These are phyloP conservation scores for Chrysophaeum taylorii DNA, from an alignment of 352 stramenopile genomes.

Conservation along the genomic window DNA sequence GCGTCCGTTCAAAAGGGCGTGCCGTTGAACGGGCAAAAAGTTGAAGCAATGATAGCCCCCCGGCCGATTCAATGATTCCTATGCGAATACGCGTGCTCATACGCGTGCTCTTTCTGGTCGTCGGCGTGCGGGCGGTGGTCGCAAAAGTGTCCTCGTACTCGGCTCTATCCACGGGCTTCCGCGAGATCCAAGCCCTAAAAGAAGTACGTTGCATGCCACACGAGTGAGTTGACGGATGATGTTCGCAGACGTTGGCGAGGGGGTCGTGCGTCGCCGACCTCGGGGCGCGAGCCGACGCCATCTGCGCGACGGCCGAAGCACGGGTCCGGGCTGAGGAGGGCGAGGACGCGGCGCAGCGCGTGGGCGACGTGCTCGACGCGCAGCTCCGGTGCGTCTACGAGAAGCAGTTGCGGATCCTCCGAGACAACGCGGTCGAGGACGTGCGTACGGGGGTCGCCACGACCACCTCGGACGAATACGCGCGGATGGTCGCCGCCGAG, in stretches of 20 bases:
- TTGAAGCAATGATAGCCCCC: too few relatives aligned
- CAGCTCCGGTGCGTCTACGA: background rate
- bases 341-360: background rate
- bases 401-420: background rate
- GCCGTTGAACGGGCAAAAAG: too few relatives aligned
- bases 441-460: background rate
- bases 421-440: background rate
- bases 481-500: background rate
- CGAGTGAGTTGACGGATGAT: background rate
- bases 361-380: background rate
- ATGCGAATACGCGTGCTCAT: too few relatives aligned
- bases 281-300: background rate
- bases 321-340: background rate
- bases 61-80: too few relatives aligned
- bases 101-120: too few relatives aligned
- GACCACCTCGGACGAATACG: background rate
- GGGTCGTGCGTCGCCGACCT: background rate
- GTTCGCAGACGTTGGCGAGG: background rate
- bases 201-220: background rate
- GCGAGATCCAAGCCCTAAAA: background rate
- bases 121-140: too few relatives aligned
- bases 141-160: background rate
- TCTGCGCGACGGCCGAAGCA: background rate
- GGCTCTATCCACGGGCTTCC: background rate
- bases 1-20: too few relatives aligned